These are phyloP conservation scores for Alternaria longipes DNA, from an alignment of 2,329 filamentous ascomycete genomes.

Conservation along the genomic window DNA sequence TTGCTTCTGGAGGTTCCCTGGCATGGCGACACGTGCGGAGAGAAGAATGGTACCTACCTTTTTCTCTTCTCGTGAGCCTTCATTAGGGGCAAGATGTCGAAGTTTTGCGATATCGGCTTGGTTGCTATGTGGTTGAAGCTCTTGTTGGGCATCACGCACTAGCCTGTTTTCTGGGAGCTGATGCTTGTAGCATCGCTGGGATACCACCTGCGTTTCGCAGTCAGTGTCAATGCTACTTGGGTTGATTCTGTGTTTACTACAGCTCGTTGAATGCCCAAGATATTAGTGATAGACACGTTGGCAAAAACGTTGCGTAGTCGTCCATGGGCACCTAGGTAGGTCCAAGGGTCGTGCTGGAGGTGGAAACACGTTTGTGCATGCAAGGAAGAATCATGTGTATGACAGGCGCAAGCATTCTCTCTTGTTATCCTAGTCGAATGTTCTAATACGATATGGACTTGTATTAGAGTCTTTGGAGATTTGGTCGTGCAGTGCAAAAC, in stretches of 20 bases:
- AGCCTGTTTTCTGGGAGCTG: background rate
- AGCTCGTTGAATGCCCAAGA: background rate
- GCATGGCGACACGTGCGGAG: background rate
- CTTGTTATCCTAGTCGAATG: background rate
- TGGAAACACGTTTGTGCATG: background rate
- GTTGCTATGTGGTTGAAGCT: background rate
- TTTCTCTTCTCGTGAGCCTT: background rate
- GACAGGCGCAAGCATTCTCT: background rate
- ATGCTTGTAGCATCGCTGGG: background rate
- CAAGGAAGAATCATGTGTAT: background rate
- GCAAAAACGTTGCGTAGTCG: background rate
- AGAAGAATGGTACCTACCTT: background rate
- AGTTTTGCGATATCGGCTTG: background rate
- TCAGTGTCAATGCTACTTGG: background rate
- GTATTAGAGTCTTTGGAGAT: background rate
- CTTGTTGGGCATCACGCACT: background rate
- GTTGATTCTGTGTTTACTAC: background rate
- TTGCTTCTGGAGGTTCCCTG: conserved; percentile 7
- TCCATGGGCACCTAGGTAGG: background rate
- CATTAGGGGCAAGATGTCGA: background rate
- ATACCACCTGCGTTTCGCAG: background rate
- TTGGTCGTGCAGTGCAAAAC: background rate
- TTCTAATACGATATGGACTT: background rate
- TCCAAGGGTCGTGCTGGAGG: background rate
- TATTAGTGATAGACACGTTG: background rate